Base-by-base conservation (phyloP, 805 yeast genomes). In the Hanseniaspora jakobsenii region DNA sequence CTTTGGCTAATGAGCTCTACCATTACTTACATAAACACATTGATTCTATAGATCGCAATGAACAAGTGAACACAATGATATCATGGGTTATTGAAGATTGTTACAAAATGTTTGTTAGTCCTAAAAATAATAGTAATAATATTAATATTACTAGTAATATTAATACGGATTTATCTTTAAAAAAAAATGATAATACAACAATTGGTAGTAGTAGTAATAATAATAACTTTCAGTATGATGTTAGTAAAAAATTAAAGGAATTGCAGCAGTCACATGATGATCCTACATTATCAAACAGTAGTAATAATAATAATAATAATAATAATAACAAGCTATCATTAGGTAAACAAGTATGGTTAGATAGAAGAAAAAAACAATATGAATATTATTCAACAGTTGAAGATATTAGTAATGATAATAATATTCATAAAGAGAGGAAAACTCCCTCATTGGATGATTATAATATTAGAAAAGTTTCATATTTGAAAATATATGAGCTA, bases 51-150 rank as follows among this genome's bases (percentile, higher is more conserved):
- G 10, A 14, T 7, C 14, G 34, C 19, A 28, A 41, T 19, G 21
- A 22, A 10, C 27, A 10, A 8, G 16, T 27, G 7, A 35, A 34
- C 17, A 22, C 36, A 2, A 32, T 41, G 38, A 6, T 41, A 1
- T 19, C 18, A 6, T 41, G 45, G 45, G 45, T 41, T 4, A 21
- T 41, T 16, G 45, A 41, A 22, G 45, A 41, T 17, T 41, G 45
- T 29, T 19, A 21, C 14, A 26, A 24, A 13, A 17, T 36, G 30
- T 24, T 24, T n/a, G n/a, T n/a, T n/a, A n/a, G n/a, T n/a, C n/a
- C n/a, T n/a, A n/a, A n/a, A n/a, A n/a, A n/a, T n/a, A n/a, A n/a
- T n/a, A n/a, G n/a, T n/a, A n/a, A n/a, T n/a, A n/a, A n/a, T n/a
- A n/a, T n/a, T n/a, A n/a, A n/a, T n/a, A n/a, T n/a, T n/a, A n/a